These are phyloP conservation scores for Coffea humblotiana DNA, from an alignment of 305 asterid genomes.

Conservation along the genomic window DNA sequence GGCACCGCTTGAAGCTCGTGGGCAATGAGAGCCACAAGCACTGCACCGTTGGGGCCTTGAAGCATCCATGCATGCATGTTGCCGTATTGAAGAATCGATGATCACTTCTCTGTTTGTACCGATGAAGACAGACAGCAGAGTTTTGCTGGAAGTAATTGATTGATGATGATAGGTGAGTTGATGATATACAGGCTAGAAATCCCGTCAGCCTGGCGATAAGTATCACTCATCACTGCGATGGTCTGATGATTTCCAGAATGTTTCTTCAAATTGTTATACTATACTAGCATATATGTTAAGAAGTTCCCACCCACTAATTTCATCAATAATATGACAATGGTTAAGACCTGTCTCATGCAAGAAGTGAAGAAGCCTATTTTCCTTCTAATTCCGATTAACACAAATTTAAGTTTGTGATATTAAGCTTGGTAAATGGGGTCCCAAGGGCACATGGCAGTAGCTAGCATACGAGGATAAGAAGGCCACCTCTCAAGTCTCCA, in stretches of 20 bases:
- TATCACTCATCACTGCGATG: background rate
- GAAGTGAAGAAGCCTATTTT: too few species aligned
- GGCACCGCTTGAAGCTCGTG: background rate
- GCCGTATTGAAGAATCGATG: background rate
- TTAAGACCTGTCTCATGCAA: too few species aligned
- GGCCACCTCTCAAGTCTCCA: too few species aligned
- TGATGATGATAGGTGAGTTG: background rate
- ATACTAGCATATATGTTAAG: too few species aligned
- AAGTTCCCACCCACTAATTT: too few species aligned
- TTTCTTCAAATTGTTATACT: too few species aligned
- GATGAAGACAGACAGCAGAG: background rate
- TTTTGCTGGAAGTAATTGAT: slow-evolving; percentile 9
- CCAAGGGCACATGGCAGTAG: too few species aligned
- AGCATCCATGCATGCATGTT: background rate
- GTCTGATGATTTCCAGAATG: background rate
- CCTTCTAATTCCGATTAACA: too few species aligned
- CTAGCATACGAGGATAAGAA: too few species aligned
- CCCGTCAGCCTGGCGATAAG: background rate
- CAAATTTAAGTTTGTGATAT: too few species aligned
- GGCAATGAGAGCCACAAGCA: slow-evolving; percentile 7
- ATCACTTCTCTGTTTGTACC: background rate
- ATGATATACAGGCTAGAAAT: background rate
- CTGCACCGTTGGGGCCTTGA: background rate
- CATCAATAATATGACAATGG: too few species aligned
- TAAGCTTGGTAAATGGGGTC: too few species aligned